A percentile compares a stretch with the other conserved stretches of the same genome.
These are phyloP conservation scores for Brassica napus DNA, from an alignment of 345 rosid genomes.

Conservation along the genomic window DNA sequence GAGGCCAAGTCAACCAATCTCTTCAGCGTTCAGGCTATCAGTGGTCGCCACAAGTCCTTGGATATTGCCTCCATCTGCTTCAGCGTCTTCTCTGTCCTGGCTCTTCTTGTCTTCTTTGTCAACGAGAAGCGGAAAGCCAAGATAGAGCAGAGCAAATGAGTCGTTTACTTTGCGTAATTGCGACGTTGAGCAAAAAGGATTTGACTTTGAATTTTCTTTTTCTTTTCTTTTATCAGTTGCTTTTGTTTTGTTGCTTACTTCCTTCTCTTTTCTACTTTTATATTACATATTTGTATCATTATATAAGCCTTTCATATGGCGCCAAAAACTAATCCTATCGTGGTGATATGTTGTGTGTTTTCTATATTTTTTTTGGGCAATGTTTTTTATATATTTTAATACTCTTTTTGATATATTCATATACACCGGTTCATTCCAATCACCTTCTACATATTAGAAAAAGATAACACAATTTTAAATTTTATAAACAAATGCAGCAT, in stretches of 20 bases:
- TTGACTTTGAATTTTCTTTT: conserved; percentile 33
- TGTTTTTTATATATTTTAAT: no score
- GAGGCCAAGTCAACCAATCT: conserved; percentile 17
- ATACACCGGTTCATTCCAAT: no score
- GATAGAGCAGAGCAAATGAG: conserved; percentile 39
- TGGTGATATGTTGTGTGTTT: no score
- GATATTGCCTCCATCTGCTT: conserved; percentile 45
- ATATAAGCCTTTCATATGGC: no score
- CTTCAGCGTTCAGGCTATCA: conserved; percentile 41
- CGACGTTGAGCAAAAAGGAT: neutral
- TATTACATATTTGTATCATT: no score
- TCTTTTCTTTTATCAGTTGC: neutral
- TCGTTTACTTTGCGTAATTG: conserved; percentile 24
- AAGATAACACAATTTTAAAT: no score
- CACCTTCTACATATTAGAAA: no score
- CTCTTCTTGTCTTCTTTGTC: conserved; percentile 37
- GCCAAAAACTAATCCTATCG: no score
- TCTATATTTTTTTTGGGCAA: no score
- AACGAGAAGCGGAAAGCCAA: conserved; percentile 41
- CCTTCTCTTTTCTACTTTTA: neutral
- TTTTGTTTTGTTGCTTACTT: conserved; percentile 8
- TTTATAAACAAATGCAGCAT: no score
- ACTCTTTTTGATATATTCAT: no score
- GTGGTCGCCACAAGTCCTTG: conserved; percentile 41
- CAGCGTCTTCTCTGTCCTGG: conserved; percentile 40